phyloP scores from a whole-genome alignment of 768 basidiomycete genomes.

The Pleurotus tuber-regium region DNA sequence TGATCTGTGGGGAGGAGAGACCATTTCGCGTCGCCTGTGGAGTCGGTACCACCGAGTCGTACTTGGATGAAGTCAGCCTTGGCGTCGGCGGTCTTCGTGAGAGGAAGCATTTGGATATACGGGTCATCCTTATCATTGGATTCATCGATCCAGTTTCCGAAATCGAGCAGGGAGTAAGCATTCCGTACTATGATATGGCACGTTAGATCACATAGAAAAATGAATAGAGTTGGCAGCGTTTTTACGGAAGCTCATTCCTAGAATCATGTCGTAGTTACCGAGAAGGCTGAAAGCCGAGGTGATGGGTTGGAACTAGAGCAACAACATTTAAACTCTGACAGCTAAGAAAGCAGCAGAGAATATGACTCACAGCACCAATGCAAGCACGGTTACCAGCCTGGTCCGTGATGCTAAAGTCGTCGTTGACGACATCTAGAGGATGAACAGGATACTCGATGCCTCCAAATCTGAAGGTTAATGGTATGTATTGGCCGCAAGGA shows the following conservation, averaged over 20 bases:
- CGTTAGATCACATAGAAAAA: neutral
- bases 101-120: conserved; percentile 67
- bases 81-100: conserved; percentile 50
- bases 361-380: conserved; percentile 59
- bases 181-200: conserved; percentile 66
- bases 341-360: neutral
- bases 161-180: conserved; percentile 68
- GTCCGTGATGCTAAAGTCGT: conserved; percentile 51
- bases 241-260: conserved; percentile 80
- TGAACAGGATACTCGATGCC: conserved; percentile 69
- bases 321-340: conserved; percentile 12
- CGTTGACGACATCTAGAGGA: conserved; percentile 65
- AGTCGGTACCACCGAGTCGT: conserved; percentile 60
- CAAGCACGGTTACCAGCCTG: conserved; percentile 54
- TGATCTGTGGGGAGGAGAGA: conserved; percentile 58
- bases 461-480: conserved; percentile 69
- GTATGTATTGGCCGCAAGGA: conserved; percentile 73
- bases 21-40: conserved; percentile 51
- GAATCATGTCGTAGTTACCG: conserved; percentile 79
- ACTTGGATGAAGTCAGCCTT: conserved; percentile 63
- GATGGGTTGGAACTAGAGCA: conserved; percentile 73
- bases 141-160: conserved; percentile 62
- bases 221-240: neutral
- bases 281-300: conserved; percentile 76
- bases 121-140: conserved; percentile 50